These are phyloP conservation scores for Pleurotus giganteus DNA, from an alignment of 768 basidiomycete species.

Conservation along the genomic window DNA sequence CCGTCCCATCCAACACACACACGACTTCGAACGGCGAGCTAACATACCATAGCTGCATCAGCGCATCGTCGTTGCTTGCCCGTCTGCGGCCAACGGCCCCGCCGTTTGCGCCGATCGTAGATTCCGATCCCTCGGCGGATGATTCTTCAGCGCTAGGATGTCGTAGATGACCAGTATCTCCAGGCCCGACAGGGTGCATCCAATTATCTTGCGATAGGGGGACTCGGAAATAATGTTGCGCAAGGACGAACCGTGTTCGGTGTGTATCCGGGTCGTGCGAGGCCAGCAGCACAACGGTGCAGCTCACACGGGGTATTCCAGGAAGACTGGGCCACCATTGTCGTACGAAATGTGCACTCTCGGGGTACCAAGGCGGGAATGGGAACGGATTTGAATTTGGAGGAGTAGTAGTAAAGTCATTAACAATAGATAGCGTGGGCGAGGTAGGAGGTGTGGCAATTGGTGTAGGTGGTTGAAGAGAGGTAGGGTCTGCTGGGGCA, in stretches of 20 bases:
- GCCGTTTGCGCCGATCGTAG: no score
- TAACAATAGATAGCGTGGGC: constrained; percentile 5
- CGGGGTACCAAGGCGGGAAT: constrained; percentile 67
- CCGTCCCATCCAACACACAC: constrained; percentile 52
- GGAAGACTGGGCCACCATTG: constrained; percentile 79
- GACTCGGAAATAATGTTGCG: constrained; percentile 75
- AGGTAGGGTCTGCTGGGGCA: background rate
- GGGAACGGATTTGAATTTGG: constrained; percentile 58
- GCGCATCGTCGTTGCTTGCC: constrained; percentile 41
- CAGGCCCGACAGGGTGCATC: constrained; percentile 11
- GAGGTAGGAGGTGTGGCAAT: constrained; percentile 2
- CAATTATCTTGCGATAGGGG: constrained; percentile 44
- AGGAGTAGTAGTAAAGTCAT: background rate
- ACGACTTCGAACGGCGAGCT: constrained; percentile 71
- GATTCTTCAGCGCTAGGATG: background rate
- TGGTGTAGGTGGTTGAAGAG: background rate
- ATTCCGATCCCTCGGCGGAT: no score
- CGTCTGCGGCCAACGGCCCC: constrained; percentile 5
- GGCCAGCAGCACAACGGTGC: constrained; percentile 68
- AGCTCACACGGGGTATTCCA: constrained; percentile 63
- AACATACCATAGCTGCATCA: constrained; percentile 73
- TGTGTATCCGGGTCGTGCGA: constrained; percentile 61
- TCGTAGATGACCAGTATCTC: background rate
- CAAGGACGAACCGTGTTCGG: constrained; percentile 59
- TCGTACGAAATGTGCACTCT: constrained; percentile 73